Evolutionary conservation across 2,329 filamentous ascomycete genomes (phyloP).

Genomic region (Pezicula rhizophila): DNA sequence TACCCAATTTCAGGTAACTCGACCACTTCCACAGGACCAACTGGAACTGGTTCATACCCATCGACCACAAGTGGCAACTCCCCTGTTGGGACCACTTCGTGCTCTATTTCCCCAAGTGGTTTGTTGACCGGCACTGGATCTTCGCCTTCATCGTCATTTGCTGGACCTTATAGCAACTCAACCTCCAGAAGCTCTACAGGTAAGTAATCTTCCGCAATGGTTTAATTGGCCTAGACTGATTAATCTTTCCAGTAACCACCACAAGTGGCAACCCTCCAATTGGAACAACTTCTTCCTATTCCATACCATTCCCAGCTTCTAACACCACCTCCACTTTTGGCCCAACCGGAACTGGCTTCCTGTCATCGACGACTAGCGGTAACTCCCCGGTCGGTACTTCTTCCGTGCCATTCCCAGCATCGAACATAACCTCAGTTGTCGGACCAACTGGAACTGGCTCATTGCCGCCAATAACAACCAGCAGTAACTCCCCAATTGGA

Average conservation of each 20-base stretch:
- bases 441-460: not conserved
- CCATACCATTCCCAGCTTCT: not conserved
- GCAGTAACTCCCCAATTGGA: not conserved
- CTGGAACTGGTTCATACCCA: too few relatives aligned
- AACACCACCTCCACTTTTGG: not conserved
- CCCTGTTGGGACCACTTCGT: not conserved
- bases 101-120: not conserved
- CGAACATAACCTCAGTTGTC: not conserved
- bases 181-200: too few relatives aligned
- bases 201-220: too few relatives aligned
- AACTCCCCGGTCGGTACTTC: not conserved
- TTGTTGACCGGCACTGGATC: too few relatives aligned
- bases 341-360: not conserved
- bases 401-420: not conserved
- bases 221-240: too few relatives aligned
- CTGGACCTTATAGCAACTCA: too few relatives aligned
- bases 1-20: too few relatives aligned
- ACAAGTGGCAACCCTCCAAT: too few relatives aligned
- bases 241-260: too few relatives aligned
- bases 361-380: not conserved
- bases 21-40: too few relatives aligned
- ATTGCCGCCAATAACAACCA: not conserved
- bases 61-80: too few relatives aligned
- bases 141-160: too few relatives aligned
- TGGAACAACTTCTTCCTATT: not conserved